phyloP scores from a whole-genome alignment of 2,329 filamentous ascomycete species.

The Pleomassaria siparia region DNA sequence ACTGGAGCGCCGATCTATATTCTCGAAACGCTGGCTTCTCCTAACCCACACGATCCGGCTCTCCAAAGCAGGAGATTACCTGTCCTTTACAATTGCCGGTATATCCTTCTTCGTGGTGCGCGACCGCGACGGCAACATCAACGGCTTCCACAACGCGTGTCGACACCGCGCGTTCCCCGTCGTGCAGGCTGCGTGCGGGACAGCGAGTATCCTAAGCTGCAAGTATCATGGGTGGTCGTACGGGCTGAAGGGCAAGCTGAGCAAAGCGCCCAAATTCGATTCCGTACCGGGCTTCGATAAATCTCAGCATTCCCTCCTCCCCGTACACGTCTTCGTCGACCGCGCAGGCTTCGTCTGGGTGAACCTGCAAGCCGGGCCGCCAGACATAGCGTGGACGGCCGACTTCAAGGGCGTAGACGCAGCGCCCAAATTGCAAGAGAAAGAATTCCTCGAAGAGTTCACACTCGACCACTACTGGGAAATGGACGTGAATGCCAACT shows the following conservation, averaged over 20 bases:
- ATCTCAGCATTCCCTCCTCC: constrained; percentile 27
- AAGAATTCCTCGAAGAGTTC: constrained; percentile 3
- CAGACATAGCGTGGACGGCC: constrained; percentile 1
- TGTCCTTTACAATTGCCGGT: constrained; percentile 13
- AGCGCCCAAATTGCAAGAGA: neutral
- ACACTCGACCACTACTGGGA: constrained; percentile 10
- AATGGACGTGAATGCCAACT: constrained; percentile 10
- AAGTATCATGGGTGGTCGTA: constrained; percentile 49
- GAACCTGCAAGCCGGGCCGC: constrained; percentile 21
- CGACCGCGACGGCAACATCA: constrained; percentile 14
- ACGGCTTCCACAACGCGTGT: constrained; percentile 46
- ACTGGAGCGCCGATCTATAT: constrained; percentile 49
- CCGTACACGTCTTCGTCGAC: constrained; percentile 26
- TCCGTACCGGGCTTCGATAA: constrained; percentile 40
- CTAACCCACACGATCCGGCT: constrained; percentile 33
- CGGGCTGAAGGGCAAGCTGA: constrained; percentile 40
- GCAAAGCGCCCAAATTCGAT: constrained; percentile 45
- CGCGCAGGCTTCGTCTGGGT: constrained; percentile 28
- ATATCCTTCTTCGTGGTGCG: constrained; percentile 14
- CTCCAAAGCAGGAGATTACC: constrained; percentile 14
- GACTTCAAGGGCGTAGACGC: constrained; percentile 10
- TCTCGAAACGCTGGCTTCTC: constrained; percentile 41
- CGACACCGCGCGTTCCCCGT: constrained; percentile 42
- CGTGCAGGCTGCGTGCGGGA: constrained; percentile 23
- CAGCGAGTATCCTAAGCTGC: constrained; percentile 37